Percentiles rank a stretch among this genome's conserved stretches.
Evolutionary conservation across 495 filamentous ascomycete genomes (phyloP).

Genomic region (Annulohypoxylon stygium): DNA sequence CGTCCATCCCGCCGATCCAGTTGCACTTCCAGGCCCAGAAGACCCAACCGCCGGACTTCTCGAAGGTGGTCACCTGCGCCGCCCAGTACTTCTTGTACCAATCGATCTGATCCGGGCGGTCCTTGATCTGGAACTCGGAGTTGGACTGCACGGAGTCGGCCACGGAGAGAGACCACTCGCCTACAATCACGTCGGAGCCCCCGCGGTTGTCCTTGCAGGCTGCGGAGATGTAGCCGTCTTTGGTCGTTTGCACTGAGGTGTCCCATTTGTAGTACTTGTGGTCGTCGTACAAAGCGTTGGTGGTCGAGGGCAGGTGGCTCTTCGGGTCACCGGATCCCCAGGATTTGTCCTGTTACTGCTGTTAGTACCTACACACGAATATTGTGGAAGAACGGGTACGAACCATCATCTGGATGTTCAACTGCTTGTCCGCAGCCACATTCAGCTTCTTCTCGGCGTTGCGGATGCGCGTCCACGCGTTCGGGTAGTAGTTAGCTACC

Average conservation of each 20-base stretch:
- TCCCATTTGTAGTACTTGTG: constrained; percentile 69
- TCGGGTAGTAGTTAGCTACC: constrained; percentile 47
- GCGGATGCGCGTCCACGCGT: constrained; percentile 47
- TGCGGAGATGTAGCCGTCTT: constrained; percentile 61
- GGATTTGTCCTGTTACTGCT: constrained; percentile 53
- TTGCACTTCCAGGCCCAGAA: constrained; percentile 74
- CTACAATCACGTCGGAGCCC: constrained; percentile 63
- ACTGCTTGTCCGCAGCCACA: constrained; percentile 28
- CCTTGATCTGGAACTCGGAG: constrained; percentile 57
- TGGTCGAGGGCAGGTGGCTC: constrained; percentile 44
- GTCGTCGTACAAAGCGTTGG: constrained; percentile 51
- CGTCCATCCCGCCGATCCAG: constrained; percentile 60
- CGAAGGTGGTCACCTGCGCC: constrained; percentile 69
- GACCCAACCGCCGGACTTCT: constrained; percentile 70
- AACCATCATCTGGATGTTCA: constrained; percentile 55
- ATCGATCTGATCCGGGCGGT: constrained; percentile 57
- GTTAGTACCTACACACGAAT: constrained; percentile 31
- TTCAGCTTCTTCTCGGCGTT: constrained; percentile 35
- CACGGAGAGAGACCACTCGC: constrained; percentile 69
- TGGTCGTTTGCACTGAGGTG: constrained; percentile 54
- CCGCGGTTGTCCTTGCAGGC: constrained; percentile 66
- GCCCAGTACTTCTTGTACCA: constrained; percentile 73
- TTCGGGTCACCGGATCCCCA: constrained; percentile 52
- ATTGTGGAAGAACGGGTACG: not conserved
- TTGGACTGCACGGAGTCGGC: constrained; percentile 60